Evolutionary conservation across 345 rosid genomes (phyloP), one percentile per base, ranked within the genome.

Genomic region (Eucalyptus polyanthemos): DNA sequence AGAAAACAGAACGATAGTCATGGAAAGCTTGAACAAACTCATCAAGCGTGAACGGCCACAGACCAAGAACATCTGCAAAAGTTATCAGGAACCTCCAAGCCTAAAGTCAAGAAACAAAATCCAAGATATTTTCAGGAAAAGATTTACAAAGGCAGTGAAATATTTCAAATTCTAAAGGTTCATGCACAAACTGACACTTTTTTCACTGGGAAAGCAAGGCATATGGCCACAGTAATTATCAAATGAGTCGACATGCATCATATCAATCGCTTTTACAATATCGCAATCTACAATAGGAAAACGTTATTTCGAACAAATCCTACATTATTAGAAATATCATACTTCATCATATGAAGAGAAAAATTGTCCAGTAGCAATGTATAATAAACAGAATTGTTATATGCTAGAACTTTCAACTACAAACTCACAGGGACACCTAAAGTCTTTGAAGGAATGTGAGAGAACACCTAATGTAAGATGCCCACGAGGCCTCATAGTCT

Each of bases 41-140:
- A 92, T 97, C 98, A 65, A 97, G 88, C 40, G 98, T 97, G 92
- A 97, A 97, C 86, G 99, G 98, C 99, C 99, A 97, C 88, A 97
- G 92, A 89, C 95, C 97, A 90, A 97, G 96, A 91, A 96, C 92
- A 51, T 97, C 99, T 2, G 96, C 93, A 87, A 97, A 97, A 86
- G 96, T 94, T 87, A 96, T 95, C 91, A 97, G 90, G 94, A 97
- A 97, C 90, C 96, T 95, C 98, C 98, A 97, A 37, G 95, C 97
- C 99, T 97, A 88, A 8, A 94, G 67, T 83, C 88, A 88, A 86
- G 34, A 91, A 45, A 44, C 81, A 85, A 88, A 27, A 76, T 25
- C 45, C 47, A 12, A 40, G 27, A 54, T 80, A 50, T 37, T 56
- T 83, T 90, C 60, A 27, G 47, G 27, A 37, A 21, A 76, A 76